Evolutionary conservation across 1,284 basidiomycete species (phyloP).

Genomic region (Microbotryum scabiosae): DNA sequence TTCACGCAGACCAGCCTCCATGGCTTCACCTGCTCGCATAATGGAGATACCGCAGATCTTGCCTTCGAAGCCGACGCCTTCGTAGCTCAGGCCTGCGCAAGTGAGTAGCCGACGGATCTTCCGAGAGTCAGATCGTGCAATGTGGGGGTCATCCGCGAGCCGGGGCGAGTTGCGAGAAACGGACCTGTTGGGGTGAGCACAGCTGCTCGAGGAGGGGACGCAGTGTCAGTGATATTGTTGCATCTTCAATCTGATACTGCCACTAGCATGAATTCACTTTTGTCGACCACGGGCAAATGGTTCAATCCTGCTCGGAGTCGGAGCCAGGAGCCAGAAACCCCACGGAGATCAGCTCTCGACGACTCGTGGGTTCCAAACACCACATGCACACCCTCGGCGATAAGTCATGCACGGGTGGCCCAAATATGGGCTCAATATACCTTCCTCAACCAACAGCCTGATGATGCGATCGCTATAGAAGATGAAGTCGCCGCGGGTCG

Average conservation of each 20-base stretch:
- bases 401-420: too few relatives aligned
- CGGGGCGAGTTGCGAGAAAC: neutral
- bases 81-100: constrained; percentile 60
- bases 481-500: constrained; percentile 76
- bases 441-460: constrained; percentile 53
- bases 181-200: constrained; percentile 63
- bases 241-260: too few relatives aligned
- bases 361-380: constrained; percentile 52
- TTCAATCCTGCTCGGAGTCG: constrained; percentile 61
- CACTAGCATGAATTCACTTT: constrained; percentile 48
- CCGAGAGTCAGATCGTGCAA: neutral
- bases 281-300: constrained; percentile 82
- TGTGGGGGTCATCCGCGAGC: constrained; percentile 15
- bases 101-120: neutral
- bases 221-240: neutral
- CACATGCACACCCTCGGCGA: constrained; percentile 37
- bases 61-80: constrained; percentile 84
- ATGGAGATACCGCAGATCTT: constrained; percentile 77
- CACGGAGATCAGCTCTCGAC: neutral
- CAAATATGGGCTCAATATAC: constrained; percentile 33
- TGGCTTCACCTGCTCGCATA: constrained; percentile 50
- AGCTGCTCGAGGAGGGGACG: constrained; percentile 28
- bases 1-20: constrained; percentile 67
- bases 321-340: neutral
- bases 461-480: constrained; percentile 76